Percentiles rank a stretch among this genome's conserved stretches.
Evolutionary conservation across 768 basidiomycete species (phyloP).

Genomic region (Termitomyces sp.): DNA sequence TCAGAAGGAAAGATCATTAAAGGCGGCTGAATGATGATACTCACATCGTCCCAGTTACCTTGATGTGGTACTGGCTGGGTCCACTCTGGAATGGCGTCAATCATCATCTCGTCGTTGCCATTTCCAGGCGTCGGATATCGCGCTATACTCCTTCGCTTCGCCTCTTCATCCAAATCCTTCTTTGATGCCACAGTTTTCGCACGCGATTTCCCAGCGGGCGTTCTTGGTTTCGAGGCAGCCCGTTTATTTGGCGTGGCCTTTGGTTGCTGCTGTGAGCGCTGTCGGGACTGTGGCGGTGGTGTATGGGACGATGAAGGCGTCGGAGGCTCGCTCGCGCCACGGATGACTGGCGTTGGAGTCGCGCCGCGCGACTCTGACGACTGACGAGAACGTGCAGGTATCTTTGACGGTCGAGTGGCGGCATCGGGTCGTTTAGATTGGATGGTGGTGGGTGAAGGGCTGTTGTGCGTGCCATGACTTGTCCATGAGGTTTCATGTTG

Average conservation of each 20-base stretch:
- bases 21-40: slow-evolving; percentile 18
- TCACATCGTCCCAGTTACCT: slow-evolving; percentile 81
- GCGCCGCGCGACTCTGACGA: slow-evolving; percentile 43
- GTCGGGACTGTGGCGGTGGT: slow-evolving; percentile 17
- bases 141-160: slow-evolving; percentile 54
- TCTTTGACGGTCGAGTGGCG: slow-evolving; percentile 29
- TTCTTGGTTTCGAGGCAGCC: slow-evolving; percentile 25
- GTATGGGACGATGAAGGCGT: slow-evolving; percentile 26
- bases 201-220: slow-evolving; percentile 26
- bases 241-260: slow-evolving; percentile 24
- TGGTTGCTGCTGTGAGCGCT: slow-evolving; percentile 26
- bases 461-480: slow-evolving; percentile 30
- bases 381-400: slow-evolving; percentile 36
- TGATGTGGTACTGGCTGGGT: slow-evolving; percentile 63
- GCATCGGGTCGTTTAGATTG: slow-evolving; percentile 23
- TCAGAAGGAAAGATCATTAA: slow-evolving; percentile 1
- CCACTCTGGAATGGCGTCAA: slow-evolving; percentile 79
- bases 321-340: slow-evolving; percentile 33
- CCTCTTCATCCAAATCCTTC: slow-evolving; percentile 36
- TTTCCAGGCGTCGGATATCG: slow-evolving; percentile 57
- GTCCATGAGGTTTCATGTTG: slow-evolving; percentile 11
- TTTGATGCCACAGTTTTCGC: slow-evolving; percentile 37
- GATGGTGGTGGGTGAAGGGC: slow-evolving; percentile 30
- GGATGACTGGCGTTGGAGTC: slow-evolving; percentile 29
- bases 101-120: slow-evolving; percentile 38